phyloP scores from a whole-genome alignment of 2,329 filamentous ascomycete species.

The Fonsecaea pugnacius region DNA sequence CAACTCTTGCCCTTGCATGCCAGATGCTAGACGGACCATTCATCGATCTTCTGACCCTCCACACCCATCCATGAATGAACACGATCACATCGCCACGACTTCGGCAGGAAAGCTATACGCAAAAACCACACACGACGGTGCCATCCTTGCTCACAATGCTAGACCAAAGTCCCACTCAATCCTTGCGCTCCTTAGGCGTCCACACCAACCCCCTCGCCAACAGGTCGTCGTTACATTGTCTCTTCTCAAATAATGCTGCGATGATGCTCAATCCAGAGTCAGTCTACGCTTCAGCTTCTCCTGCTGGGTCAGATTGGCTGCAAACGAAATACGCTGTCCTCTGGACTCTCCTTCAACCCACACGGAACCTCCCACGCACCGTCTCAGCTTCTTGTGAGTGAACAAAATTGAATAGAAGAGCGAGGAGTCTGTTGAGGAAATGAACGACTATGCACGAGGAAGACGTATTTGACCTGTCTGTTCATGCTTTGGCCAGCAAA shows the following conservation, averaged over 20 bases:
- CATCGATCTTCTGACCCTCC: background rate
- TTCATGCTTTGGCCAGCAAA: background rate
- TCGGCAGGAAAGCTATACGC: background rate
- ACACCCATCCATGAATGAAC: background rate
- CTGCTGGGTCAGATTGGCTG: background rate
- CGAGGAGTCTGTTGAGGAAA: background rate
- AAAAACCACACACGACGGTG: background rate
- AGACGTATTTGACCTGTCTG: background rate
- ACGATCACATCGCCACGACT: background rate
- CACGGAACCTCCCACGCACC: background rate
- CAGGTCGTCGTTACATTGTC: background rate
- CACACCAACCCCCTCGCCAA: too few relatives aligned
- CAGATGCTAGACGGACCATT: background rate
- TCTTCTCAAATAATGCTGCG: background rate
- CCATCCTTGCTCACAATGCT: too few relatives aligned
- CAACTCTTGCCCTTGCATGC: background rate
- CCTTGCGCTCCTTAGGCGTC: too few relatives aligned
- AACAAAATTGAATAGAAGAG: background rate
- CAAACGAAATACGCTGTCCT: background rate
- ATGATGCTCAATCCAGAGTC: background rate
- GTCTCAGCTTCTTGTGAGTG: background rate
- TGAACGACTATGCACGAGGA: background rate
- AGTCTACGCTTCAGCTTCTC: background rate
- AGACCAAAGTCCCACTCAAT: too few relatives aligned
- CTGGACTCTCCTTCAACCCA: background rate